These are phyloP conservation scores for Fusarium temperatum DNA, from an alignment of 2,329 filamentous ascomycete genomes.

Conservation along the genomic window DNA sequence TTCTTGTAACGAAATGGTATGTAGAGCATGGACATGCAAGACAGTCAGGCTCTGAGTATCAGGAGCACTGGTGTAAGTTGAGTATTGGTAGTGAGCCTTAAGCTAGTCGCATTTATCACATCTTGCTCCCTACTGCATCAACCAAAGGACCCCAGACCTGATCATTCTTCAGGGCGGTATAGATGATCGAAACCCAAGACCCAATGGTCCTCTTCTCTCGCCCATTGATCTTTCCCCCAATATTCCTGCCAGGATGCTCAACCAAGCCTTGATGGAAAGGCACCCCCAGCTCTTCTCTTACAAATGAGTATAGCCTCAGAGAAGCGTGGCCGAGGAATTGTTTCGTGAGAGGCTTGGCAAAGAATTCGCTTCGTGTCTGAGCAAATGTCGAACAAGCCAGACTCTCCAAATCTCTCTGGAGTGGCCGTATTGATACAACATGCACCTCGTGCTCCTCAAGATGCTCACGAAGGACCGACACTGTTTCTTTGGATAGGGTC, in stretches of 20 bases:
- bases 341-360: accelerated
- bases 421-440: accelerated
- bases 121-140: too few relatives aligned
- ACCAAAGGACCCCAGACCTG: neutral
- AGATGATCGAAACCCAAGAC: neutral
- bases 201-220: neutral
- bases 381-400: accelerated
- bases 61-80: too few relatives aligned
- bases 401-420: neutral
- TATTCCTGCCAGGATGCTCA: accelerated
- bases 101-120: accelerated
- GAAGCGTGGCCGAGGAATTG: neutral
- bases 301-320: neutral
- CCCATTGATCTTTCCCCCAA: accelerated
- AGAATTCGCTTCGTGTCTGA: neutral
- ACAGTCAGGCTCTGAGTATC: accelerated
- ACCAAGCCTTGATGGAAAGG: neutral
- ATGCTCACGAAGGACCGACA: accelerated
- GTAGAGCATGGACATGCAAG: too few relatives aligned
- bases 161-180: neutral
- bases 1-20: neutral
- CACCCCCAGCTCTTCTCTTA: neutral
- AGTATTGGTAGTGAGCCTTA: too few relatives aligned
- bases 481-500: accelerated
- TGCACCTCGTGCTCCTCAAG: accelerated